Conservation (phyloP, 2,329 filamentous ascomycete species). For the Pseudogymnoascus sp. region DNA sequence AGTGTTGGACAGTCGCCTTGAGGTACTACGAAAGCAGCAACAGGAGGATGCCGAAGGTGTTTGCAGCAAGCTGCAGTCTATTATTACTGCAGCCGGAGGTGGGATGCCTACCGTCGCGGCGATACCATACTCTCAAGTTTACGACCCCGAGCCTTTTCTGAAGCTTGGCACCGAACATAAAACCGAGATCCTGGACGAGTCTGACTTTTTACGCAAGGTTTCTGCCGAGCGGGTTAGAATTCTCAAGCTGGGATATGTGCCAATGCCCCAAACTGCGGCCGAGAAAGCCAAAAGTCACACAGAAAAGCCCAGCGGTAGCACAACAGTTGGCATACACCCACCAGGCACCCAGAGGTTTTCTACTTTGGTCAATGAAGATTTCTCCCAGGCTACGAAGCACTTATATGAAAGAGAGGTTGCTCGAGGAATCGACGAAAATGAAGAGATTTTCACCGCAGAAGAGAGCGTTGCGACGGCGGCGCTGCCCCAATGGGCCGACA, state of each 20-base stretch:
- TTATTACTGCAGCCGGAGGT: slow-evolving; percentile 34
- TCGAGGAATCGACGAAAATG: slow-evolving; percentile 82
- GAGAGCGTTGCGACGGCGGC: slow-evolving; percentile 62
- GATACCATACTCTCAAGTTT: slow-evolving; percentile 32
- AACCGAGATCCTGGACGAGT: slow-evolving; percentile 48
- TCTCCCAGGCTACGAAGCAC: slow-evolving; percentile 78
- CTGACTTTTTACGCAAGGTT: slow-evolving; percentile 49
- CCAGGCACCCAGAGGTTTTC: slow-evolving; percentile 63
- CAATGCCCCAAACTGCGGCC: slow-evolving; percentile 40
- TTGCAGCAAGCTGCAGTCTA: slow-evolving; percentile 44
- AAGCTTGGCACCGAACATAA: slow-evolving; percentile 60
- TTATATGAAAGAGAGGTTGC: slow-evolving; percentile 90
- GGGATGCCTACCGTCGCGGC: neutral
- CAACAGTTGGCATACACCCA: slow-evolving; percentile 37
- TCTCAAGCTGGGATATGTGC: slow-evolving; percentile 60
- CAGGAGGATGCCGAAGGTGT: slow-evolving; percentile 56
- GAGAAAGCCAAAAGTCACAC: slow-evolving; percentile 26
- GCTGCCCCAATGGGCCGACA: slow-evolving; percentile 72
- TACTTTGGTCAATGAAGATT: slow-evolving; percentile 64
- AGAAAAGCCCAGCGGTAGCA: slow-evolving; percentile 26
- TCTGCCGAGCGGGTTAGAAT: slow-evolving; percentile 53
- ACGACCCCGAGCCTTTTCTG: slow-evolving; percentile 61
- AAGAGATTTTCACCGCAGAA: slow-evolving; percentile 91
- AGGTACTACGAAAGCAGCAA: slow-evolving; percentile 60
- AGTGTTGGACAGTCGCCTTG: slow-evolving; percentile 63